A percentile compares a stretch with the other conserved stretches of the same genome.
Evolutionary conservation across 2,329 filamentous ascomycete species (phyloP).

Genomic region (Penicillium sp.): DNA sequence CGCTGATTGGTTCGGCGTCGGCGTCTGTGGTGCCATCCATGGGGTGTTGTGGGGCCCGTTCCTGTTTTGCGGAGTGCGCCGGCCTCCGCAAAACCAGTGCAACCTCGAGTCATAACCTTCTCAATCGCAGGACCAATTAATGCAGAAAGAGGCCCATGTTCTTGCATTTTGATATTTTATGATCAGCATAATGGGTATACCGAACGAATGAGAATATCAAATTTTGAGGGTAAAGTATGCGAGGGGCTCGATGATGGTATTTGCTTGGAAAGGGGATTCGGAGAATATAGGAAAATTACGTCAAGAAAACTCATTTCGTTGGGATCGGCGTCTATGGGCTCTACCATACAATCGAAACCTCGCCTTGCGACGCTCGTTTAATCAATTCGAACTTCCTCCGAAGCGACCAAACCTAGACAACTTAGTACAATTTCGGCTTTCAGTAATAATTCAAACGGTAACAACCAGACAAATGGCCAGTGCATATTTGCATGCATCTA

Average conservation of each 20-base stretch:
- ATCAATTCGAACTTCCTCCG: no score
- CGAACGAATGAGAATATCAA: not conserved
- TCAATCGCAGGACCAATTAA: not conserved
- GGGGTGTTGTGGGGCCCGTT: not conserved
- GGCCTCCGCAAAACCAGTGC: slow-evolving; percentile 1
- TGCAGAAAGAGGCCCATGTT: not conserved
- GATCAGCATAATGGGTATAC: no score
- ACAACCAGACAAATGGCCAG: not conserved
- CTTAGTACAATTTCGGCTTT: not conserved
- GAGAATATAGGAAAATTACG: slow-evolving; percentile 12
- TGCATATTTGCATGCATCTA: not conserved
- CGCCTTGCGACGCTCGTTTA: no score
- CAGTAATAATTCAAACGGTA: not conserved
- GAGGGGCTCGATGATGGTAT: not conserved
- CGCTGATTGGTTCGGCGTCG: not conserved
- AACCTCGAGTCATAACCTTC: not conserved
- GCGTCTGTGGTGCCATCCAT: not conserved
- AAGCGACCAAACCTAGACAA: no score
- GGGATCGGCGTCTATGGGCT: slow-evolving; percentile 1
- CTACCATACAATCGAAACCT: no score
- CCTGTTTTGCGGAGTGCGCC: slow-evolving; percentile 6
- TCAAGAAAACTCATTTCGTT: slow-evolving; percentile 1
- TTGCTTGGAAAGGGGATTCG: not conserved
- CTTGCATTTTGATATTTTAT: not conserved
- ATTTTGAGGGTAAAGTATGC: not conserved